These are phyloP conservation scores for Brassica hybrid DNA, from an alignment of 441 rosid species.

Conservation along the genomic window DNA sequence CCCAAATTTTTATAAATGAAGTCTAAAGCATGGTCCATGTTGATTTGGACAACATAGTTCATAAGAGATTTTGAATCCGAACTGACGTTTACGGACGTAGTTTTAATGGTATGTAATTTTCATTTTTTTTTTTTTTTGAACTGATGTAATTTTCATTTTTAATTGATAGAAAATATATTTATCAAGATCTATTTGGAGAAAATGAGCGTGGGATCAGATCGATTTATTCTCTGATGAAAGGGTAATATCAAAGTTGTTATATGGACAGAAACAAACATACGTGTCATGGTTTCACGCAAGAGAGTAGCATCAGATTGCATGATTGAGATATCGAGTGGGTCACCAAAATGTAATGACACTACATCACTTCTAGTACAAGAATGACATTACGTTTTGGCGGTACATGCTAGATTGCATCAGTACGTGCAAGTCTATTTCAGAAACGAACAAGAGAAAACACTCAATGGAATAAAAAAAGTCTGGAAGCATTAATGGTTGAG, in stretches of 20 bases:
- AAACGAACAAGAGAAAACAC: neutral
- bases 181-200: neutral
- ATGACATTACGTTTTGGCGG: neutral
- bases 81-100: too few relatives aligned
- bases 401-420: neutral
- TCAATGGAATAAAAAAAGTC: neutral
- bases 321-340: neutral
- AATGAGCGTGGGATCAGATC: constrained; percentile 5
- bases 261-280: constrained; percentile 13
- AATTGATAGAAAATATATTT: neutral
- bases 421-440: neutral
- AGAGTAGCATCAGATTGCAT: neutral
- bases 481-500: neutral
- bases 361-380: neutral
- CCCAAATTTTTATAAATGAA: too few relatives aligned
- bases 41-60: too few relatives aligned
- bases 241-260: constrained; percentile 13
- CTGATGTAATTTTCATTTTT: neutral
- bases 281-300: neutral
- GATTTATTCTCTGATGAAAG: too few relatives aligned
- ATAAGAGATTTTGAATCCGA: too few relatives aligned
- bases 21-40: too few relatives aligned
- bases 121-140: too few relatives aligned
- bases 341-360: neutral
- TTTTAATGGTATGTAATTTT: too few relatives aligned